phyloP scores from a whole-genome alignment of 108 stramenopile genomes.

The Cylindrotheca fusiformis region DNA sequence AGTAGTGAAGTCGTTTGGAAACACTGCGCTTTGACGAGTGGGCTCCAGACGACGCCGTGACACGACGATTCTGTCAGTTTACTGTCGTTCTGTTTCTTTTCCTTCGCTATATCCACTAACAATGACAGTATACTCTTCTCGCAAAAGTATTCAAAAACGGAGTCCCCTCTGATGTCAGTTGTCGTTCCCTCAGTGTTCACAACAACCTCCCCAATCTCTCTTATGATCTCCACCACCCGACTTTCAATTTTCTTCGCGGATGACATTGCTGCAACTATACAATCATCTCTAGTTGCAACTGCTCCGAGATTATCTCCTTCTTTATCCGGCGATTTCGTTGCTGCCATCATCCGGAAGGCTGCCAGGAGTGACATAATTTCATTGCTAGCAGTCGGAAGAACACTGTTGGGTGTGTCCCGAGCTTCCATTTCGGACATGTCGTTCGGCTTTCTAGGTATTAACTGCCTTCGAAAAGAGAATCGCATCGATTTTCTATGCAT shows the following conservation, averaged over 20 bases:
- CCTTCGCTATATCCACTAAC: conserved; percentile 68
- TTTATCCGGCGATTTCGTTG: conserved; percentile 33
- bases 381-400: not conserved
- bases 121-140: conserved; percentile 76
- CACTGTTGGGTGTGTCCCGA: not conserved
- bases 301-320: conserved; percentile 42
- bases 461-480: conserved; percentile 28
- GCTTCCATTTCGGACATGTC: not conserved
- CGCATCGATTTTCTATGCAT: conserved; percentile 21
- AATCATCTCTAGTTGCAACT: conserved; percentile 31
- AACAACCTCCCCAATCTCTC: conserved; percentile 43
- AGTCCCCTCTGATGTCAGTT: conserved; percentile 16
- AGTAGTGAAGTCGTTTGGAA: conserved; percentile 60
- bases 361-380: conserved; percentile 13
- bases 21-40: conserved; percentile 73
- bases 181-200: conserved; percentile 13
- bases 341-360: conserved; percentile 46
- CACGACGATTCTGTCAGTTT: conserved; percentile 20
- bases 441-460: conserved; percentile 1
- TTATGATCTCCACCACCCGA: conserved; percentile 33
- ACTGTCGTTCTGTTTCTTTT: conserved; percentile 16
- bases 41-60: conserved; percentile 66
- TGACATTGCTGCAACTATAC: conserved; percentile 28
- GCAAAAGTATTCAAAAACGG: conserved; percentile 85
- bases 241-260: conserved; percentile 29